These are phyloP conservation scores for Pneumocystis jirovecii DNA, from an alignment of 1,139 yeast species.

Conservation along the genomic window DNA sequence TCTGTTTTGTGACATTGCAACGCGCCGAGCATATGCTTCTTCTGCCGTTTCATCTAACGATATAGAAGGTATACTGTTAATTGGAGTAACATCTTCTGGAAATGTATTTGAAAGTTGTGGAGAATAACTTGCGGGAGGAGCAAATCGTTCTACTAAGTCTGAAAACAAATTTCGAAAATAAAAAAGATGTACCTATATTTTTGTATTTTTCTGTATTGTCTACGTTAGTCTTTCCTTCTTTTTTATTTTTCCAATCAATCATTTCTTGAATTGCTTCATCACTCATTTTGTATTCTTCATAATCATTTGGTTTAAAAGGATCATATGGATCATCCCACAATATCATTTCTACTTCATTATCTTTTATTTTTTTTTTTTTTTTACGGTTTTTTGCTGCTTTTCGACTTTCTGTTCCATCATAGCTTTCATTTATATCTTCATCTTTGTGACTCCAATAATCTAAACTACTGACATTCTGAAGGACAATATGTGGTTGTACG, in stretches of 20 bases:
- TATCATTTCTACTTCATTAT: not conserved
- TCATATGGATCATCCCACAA: slow-evolving; percentile 15
- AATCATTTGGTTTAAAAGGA: slow-evolving; percentile 13
- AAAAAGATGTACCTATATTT: not conserved
- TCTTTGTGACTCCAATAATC: not conserved
- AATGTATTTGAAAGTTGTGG: not conserved
- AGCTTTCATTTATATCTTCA: not conserved
- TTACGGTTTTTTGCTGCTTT: not conserved
- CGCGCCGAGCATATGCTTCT: slow-evolving; percentile 1
- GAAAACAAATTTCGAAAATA: not conserved
- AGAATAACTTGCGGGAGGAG: not conserved
- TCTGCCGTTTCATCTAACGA: not conserved
- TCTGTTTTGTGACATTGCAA: not conserved
- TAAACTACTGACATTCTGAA: not conserved
- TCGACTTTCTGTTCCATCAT: not conserved
- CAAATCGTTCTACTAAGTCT: not conserved
- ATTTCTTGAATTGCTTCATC: slow-evolving; percentile 14
- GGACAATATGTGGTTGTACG: not conserved
- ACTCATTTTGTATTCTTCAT: slow-evolving; percentile 13
- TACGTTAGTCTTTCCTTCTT: not conserved
- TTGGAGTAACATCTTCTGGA: not conserved
- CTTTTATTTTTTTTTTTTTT: not conserved
- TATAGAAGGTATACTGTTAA: not conserved
- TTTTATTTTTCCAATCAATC: slow-evolving; percentile 15
- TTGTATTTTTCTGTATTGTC: not conserved